Evolutionary conservation across 768 basidiomycete genomes (phyloP).

Genomic region (Auriscalpium microsporum): DNA sequence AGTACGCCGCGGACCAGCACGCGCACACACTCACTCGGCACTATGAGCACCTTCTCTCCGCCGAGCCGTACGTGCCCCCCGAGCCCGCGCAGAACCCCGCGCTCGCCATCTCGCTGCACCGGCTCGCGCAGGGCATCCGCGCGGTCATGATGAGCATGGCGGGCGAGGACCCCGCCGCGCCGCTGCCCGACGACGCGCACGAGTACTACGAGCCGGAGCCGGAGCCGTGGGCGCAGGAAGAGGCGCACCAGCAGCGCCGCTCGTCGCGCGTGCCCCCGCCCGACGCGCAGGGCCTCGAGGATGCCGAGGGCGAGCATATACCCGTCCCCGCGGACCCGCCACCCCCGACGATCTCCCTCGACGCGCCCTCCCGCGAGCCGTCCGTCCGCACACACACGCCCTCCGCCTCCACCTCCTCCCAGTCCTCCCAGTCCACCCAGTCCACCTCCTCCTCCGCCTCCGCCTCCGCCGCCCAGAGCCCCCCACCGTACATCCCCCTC

Average conservation of each 20-base stretch:
- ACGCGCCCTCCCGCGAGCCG: neutral
- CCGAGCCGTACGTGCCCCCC: conserved; percentile 44
- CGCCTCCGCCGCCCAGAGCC: neutral
- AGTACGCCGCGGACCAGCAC: conserved; percentile 91
- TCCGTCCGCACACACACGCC: neutral
- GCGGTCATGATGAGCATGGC: conserved; percentile 61
- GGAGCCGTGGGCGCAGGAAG: neutral
- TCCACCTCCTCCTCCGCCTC: neutral
- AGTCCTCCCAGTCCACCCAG: neutral
- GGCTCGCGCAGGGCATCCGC: conserved; percentile 64
- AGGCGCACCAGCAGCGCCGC: neutral
- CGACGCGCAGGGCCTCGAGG: too few species aligned
- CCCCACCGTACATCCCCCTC: conserved; percentile 18
- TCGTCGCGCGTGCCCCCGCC: too few species aligned
- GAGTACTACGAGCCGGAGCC: neutral
- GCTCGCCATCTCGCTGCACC: conserved; percentile 57
- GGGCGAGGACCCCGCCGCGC: conserved; percentile 40
- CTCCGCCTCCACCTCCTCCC: conserved; percentile 10
- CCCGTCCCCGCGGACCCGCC: neutral
- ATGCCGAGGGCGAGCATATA: neutral
- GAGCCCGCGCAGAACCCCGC: conserved; percentile 54
- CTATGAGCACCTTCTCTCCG: conserved; percentile 78
- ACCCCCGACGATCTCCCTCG: neutral
- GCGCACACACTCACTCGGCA: conserved; percentile 81
- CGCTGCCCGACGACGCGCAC: conserved; percentile 10